Percentiles rank a stretch among this genome's conserved stretches.
phyloP scores from a whole-genome alignment of 2,329 filamentous ascomycete genomes.

The Falciphora oryzae region DNA sequence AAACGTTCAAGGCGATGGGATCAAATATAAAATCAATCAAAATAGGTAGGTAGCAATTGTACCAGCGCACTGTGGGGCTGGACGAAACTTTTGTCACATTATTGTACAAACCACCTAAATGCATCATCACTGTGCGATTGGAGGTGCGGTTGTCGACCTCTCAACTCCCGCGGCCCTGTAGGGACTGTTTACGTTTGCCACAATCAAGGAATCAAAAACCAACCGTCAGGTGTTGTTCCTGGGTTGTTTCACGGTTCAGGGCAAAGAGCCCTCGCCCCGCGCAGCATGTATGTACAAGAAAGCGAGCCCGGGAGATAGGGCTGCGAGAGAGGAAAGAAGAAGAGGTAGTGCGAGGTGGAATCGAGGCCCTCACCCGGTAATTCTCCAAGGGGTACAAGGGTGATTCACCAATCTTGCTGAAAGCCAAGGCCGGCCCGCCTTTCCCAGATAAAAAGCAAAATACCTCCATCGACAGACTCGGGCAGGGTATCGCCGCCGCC shows the following conservation, averaged over 20 bases:
- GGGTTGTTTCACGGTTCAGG: neutral
- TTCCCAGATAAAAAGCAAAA: neutral
- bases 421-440: neutral
- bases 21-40: no score
- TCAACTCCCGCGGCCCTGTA: neutral
- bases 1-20: no score
- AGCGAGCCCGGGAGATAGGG: neutral
- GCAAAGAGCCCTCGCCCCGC: neutral
- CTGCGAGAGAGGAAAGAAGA: neutral
- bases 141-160: neutral
- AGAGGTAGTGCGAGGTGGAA: neutral
- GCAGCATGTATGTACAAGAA: neutral
- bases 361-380: neutral
- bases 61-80: no score
- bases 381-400: neutral
- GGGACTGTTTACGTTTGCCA: neutral
- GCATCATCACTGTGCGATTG: neutral
- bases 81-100: no score
- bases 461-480: neutral
- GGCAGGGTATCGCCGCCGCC: constrained; percentile 10
- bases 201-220: neutral
- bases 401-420: neutral
- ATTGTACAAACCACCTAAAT: neutral
- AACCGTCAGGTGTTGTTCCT: neutral
- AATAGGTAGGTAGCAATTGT: no score